Evolutionary conservation across 2,329 filamentous ascomycete species (phyloP), one percentile per base, ranked within the genome.

Genomic region (Trichothecium roseum): DNA sequence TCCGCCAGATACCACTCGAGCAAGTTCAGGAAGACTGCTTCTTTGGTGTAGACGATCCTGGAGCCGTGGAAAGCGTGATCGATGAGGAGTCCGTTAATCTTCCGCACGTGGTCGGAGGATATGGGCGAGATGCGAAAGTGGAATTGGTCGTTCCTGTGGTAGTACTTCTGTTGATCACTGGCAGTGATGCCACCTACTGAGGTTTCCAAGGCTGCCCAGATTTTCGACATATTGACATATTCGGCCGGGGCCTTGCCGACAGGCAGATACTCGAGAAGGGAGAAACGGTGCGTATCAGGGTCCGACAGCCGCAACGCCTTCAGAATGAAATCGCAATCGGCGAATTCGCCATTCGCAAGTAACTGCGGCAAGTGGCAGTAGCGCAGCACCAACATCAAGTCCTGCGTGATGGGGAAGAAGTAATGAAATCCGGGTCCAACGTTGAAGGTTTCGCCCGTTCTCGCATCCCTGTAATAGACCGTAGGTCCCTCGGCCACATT

Each of bases 401-500:
- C 44, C 1, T 49, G 51, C 1, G 51, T 45, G 3, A 54, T 31
- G 1, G 51, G 49, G 2, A 51, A 48, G 28, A 54, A 54, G n/a
- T 53, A 48, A 20, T 54, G 52, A 20, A 52, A 45, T 6, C 14
- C 34, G 4, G 36, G 1, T 8, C 4, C 3, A 32, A 20, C 4
- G 18, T 3, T 33, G 20, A 24, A 8, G 4, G 24, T 8, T 13
- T 40, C 41, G 2, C 50, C 49, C 0, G 43, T 47, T 3, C 15
- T 32, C 3, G 20, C 30, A 27, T 52, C 35, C 15, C 34, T 10
- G 1, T 38, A 16, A 18, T 43, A 39, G 2, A 30, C 42, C 27
- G 39, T 46, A 2, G 45, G 51, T 2, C 52, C 52, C 37, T 55
- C 52, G 13, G 40, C 48, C n/a, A 54, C 36, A 15, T 47, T 43